Evolutionary conservation across 1,284 basidiomycete species (phyloP), one percentile per base, ranked within the genome.

Genomic region (Golubevia pallescens): DNA sequence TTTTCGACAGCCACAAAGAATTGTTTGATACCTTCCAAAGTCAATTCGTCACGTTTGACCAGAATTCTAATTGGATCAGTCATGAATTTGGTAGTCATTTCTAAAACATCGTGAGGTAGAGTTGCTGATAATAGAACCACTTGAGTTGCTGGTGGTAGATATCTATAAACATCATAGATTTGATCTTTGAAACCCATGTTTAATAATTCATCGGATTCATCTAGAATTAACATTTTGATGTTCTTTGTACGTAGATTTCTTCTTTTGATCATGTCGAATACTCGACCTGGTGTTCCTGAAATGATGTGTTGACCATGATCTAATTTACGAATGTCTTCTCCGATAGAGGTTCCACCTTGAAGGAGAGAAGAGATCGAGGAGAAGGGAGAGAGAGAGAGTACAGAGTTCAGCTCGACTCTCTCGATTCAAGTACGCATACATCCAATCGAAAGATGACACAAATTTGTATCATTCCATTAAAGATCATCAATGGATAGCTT

Each of bases 81-180:
- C 97, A 99, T 99, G 89, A 99, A 99, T 88, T 99, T 99, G 61
- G 94, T 97, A 21, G 97, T 99, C 93, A 99, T 97, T 88, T 99
- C 97, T 82, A 99, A 88, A 23, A 99, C 96, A 85, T 99, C 97
- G 84, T 97, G 94, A 0, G 96, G 96, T 58, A 99, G 88, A 4
- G 96, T 99, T 21, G 96, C 95, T 74, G 93, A 96, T 70, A 99
- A 90, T 38, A 98, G 90, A 38, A 98, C 95, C 58, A 99, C 97
- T 87, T 99, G 96, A 1, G 97, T 99, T 56, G 95, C 95, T 4
- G 96, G 96, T 20, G 97, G 97, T 24, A 99, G 92, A 87, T 97
- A 97, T 67, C 95, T 93, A 87, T 97, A 99, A 62, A 99, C 93
- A 87, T 99, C 96, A 88, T 99, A 99, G 84, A 99, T 99, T 87